phyloP scores from a whole-genome alignment of 305 asterid genomes.

The Striga hermonthica region DNA sequence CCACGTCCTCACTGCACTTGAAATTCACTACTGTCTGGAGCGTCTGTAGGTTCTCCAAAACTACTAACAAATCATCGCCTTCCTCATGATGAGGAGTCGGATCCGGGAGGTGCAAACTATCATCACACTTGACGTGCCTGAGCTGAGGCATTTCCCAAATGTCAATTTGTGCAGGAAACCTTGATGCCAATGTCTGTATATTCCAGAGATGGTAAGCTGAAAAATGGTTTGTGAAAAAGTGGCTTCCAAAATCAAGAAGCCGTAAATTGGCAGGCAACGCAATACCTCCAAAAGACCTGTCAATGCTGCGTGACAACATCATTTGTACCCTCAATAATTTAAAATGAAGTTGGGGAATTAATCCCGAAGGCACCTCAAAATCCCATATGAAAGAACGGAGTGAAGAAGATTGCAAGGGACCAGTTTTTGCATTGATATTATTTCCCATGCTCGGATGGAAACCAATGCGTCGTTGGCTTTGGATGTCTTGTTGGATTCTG shows the following conservation, averaged over 20 bases:
- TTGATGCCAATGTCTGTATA: too few relatives aligned
- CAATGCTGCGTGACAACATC: too few relatives aligned
- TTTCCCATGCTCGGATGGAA: not conserved
- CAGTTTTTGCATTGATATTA: not conserved
- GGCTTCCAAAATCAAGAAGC: too few relatives aligned
- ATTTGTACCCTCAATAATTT: too few relatives aligned
- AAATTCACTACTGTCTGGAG: not conserved
- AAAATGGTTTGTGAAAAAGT: too few relatives aligned
- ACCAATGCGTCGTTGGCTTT: not conserved
- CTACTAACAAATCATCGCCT: not conserved
- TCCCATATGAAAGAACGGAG: too few relatives aligned
- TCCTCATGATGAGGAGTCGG: not conserved
- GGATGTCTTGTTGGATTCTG: not conserved
- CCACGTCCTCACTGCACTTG: not conserved
- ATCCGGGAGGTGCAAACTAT: not conserved
- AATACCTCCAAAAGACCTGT: too few relatives aligned
- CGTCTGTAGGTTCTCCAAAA: not conserved
- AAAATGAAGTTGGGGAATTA: too few relatives aligned
- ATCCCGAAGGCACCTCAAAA: too few relatives aligned
- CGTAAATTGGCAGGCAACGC: too few relatives aligned
- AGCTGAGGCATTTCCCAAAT: not conserved
- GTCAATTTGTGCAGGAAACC: not conserved
- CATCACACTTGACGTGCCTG: not conserved
- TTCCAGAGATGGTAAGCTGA: too few relatives aligned
- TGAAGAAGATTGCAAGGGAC: not conserved